These are phyloP conservation scores for Paralagenidium karlingii DNA, from an alignment of 352 stramenopile species.

Conservation along the genomic window DNA sequence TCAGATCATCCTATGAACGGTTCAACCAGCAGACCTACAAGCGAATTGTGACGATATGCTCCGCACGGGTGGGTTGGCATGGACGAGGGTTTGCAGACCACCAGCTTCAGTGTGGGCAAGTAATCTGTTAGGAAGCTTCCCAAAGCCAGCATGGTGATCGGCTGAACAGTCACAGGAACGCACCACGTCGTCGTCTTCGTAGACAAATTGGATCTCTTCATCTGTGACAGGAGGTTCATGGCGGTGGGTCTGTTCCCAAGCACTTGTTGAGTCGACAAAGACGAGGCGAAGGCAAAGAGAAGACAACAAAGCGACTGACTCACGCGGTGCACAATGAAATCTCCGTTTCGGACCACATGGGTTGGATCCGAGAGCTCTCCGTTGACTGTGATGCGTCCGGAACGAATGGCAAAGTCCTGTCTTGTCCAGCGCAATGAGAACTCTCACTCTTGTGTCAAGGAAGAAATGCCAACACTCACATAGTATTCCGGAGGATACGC, in stretches of 20 bases:
- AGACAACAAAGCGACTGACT: neutral
- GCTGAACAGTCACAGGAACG: slow-evolving; percentile 3
- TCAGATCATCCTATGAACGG: neutral
- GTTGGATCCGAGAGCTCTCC: slow-evolving; percentile 53
- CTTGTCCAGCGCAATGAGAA: slow-evolving; percentile 1
- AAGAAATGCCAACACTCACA: slow-evolving; percentile 11
- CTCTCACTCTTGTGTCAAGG: neutral
- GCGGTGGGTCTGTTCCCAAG: slow-evolving; percentile 72
- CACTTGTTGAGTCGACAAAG: neutral
- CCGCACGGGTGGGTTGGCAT: slow-evolving; percentile 93
- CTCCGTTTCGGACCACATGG: slow-evolving; percentile 84
- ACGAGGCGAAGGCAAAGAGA: neutral
- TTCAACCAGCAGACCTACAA: slow-evolving; percentile 41
- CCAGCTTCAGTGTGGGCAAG: slow-evolving; percentile 24
- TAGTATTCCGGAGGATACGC: slow-evolving; percentile 82
- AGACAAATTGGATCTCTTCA: slow-evolving; percentile 62
- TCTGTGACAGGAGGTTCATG: slow-evolving; percentile 92
- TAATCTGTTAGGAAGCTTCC: no score
- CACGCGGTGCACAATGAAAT: slow-evolving; percentile 89
- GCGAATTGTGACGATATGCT: slow-evolving; percentile 91
- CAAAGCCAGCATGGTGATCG: neutral
- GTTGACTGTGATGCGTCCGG: slow-evolving; percentile 91
- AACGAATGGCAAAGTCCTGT: slow-evolving; percentile 85
- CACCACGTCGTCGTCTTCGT: slow-evolving; percentile 71
- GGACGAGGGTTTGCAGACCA: slow-evolving; percentile 84